Evolutionary conservation across 2,329 filamentous ascomycete genomes (phyloP), one percentile per base, ranked within the genome.

Genomic region (Torrubiellomyces zombiae): DNA sequence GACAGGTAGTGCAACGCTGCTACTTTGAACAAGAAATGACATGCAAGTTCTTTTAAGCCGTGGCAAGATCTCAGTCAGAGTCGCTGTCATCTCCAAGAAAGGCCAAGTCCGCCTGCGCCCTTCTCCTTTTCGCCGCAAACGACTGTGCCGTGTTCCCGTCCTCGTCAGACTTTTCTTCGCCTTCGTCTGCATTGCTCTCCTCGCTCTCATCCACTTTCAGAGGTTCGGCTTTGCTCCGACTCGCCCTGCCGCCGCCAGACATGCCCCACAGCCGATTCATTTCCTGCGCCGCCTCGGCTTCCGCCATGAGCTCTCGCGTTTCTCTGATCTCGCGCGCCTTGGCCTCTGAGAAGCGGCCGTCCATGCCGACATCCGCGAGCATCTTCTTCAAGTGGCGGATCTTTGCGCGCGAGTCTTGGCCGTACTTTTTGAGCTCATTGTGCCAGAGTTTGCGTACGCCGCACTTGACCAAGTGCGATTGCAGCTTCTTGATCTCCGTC

Each of bases 361-460:
- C 73, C 79, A 95, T 94, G 17, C 86, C 89, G 4, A 72, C 60
- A 16, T 92, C 82, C 17, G 63, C 62, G 14, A 98, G 63, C 74
- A 91, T 76, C 8, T 55, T 55, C 44, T 71, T 80, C 6, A 98
- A 60, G 44, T 94, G 81, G 26, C 62, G 63, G 32, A 94, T 80
- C 58, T 93, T 94, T 24, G 70, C 80, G 32, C 72, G 76, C 4
- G 64, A 45, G 14, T 85, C 78, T 28, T 74, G 67, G 2, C 63
- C 65, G 39, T 68, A 83, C 27, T 71, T 59, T 46, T 80, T 80
- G 15, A 98, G 63, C 50, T 94, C 82, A 34, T 76, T 72, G 24
- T 67, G 68, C 86, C 89, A 98, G 32, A 94, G 67, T 46, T 94
- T 95, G 26, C 82, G 76, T 28, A 94, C 70, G 16, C 86, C 86